A percentile compares a stretch with the other conserved stretches of the same genome.
phyloP scores from a whole-genome alignment of 495 filamentous ascomycete species.

The Podospora sp. region DNA sequence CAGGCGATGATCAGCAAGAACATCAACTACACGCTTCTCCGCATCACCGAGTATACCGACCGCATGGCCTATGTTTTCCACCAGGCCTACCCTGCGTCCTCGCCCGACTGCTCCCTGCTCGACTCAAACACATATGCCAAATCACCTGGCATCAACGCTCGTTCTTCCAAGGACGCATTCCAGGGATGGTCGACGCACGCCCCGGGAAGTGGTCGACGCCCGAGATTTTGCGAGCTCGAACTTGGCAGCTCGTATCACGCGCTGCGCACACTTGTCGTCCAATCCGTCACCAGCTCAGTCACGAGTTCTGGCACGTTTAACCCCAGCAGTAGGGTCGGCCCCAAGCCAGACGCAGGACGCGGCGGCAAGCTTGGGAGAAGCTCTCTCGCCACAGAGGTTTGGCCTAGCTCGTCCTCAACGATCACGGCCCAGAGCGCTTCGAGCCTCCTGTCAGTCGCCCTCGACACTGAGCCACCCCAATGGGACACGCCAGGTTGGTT shows the following conservation, averaged over 20 bases:
- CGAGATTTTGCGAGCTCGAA: conserved; percentile 35
- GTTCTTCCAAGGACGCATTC: no score
- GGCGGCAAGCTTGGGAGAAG: no score
- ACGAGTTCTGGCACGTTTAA: conserved; percentile 37
- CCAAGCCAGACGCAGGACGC: no score
- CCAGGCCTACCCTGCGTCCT: conserved; percentile 28
- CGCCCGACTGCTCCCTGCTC: conserved; percentile 29
- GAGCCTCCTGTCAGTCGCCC: background rate
- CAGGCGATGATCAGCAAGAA: conserved; percentile 30
- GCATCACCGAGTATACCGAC: conserved; percentile 36
- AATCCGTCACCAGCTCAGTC: conserved; percentile 38
- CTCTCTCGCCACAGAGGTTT: no score
- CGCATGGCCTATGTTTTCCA: conserved; percentile 38
- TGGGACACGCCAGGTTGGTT: conserved; percentile 38
- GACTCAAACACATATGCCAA: conserved; percentile 31
- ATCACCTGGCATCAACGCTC: no score
- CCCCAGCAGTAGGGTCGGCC: no score
- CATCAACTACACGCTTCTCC: conserved; percentile 45
- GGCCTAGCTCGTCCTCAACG: conserved; percentile 6
- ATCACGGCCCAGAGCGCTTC: conserved; percentile 17
- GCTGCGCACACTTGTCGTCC: conserved; percentile 38
- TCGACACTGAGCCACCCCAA: conserved; percentile 28
- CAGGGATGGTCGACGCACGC: no score
- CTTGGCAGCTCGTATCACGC: conserved; percentile 33
- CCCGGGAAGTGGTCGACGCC: background rate